Percentiles rank a stretch among this genome's conserved stretches.
Conservation (phyloP, 805 yeast genomes). For the Danielia reshetovae region DNA sequence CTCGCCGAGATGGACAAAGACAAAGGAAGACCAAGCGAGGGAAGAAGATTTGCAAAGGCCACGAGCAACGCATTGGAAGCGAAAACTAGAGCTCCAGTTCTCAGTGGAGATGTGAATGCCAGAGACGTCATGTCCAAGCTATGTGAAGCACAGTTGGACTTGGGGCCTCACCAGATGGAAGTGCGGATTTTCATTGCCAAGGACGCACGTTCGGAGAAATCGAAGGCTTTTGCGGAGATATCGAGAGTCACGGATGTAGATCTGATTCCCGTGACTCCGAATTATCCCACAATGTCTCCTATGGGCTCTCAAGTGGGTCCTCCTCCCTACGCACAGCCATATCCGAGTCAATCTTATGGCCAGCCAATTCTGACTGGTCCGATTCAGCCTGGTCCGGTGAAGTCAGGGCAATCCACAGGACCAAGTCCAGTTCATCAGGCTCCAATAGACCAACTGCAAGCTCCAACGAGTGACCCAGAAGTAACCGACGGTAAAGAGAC, state of each 20-base stretch:
- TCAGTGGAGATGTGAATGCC: constrained; percentile 45
- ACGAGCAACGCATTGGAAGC: constrained; percentile 16
- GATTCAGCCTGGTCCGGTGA: too few species aligned
- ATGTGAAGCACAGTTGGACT: constrained; percentile 64
- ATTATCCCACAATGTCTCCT: too few species aligned
- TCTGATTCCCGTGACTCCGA: not conserved
- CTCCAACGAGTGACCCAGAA: too few species aligned
- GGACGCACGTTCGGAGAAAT: constrained; percentile 64
- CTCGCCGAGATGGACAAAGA: constrained; percentile 34
- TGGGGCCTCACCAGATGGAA: constrained; percentile 84
- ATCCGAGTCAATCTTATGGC: not conserved
- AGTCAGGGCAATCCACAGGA: too few species aligned
- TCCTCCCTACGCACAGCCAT: too few species aligned
- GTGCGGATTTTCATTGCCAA: constrained; percentile 77
- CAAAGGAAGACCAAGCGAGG: constrained; percentile 8
- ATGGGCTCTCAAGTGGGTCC: too few species aligned
- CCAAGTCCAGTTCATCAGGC: too few species aligned
- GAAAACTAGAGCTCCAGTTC: constrained; percentile 28
- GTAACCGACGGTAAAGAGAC: too few species aligned
- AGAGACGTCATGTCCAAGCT: constrained; percentile 87
- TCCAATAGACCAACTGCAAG: too few species aligned
- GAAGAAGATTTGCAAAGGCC: constrained; percentile 16
- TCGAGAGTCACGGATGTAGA: constrained; percentile 6
- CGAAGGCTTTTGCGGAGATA: constrained; percentile 28
- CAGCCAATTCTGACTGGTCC: not conserved